Base-by-base conservation (phyloP, 75 land plant genomes). In the Selaginella tamariscina region DNA sequence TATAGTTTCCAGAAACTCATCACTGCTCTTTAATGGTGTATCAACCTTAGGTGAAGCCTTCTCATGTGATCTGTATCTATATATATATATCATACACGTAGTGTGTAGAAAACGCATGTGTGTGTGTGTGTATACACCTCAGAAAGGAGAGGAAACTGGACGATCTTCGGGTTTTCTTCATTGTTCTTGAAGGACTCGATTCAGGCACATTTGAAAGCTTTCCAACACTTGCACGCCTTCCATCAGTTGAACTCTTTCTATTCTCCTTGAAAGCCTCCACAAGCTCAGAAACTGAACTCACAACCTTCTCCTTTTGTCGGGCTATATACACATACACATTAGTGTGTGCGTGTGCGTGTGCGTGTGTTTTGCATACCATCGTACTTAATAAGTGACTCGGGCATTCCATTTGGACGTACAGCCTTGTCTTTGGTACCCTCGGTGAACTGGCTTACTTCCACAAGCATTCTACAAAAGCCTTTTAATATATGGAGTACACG, bases 401-500 rank as follows among this genome's bases (percentile, higher is more conserved):
- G 24, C 27, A 59, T 59, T 59, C 62, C 62, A 59, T 59, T 87
- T 15, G 89, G 89, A 0, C 89, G 78, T 5, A 74, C 2, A 77
- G 55, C 69, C 64, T 82, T 82, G 0, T 87, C 89, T 56, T 83
- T 87, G 54, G 74, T 9, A 11, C 89, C 89, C 30, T 87, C 89
- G 2, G 89, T 87, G 56, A 81, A 81, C 72, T 87, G 82, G 79
- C 89, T 87, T 23, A 87, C 89, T 67, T 87, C 89, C 33, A 87
- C 86, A 68, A 72, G 84, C 89, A 87, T 87, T n/a, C 89, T 87
- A 80, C 49, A 29, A 22, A 2, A 18, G 49, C 5, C 5, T 5
- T 15, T 39, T 15, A 39, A 39, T 39, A 5, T 39, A 15, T 5
- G 49, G 5, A 39, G 5, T 5, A 15, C 5, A 39, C 15, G 49